Evolutionary conservation across 768 basidiomycete species (phyloP).

Genomic region (Amanita pseudoporphyria): DNA sequence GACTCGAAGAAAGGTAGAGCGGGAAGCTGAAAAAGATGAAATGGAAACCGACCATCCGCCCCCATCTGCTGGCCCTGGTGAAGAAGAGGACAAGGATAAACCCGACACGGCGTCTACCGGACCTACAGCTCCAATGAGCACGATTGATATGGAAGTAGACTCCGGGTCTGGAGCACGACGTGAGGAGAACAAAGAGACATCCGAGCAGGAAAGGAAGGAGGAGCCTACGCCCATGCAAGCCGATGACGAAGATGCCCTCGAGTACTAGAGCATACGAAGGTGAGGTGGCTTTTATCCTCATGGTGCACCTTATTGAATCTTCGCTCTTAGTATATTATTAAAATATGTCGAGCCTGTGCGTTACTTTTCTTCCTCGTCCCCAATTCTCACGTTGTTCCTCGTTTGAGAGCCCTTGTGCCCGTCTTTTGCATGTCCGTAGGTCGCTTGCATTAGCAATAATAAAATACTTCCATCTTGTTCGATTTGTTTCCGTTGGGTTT

Average conservation of each 20-base stretch:
- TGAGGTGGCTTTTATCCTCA: conserved; percentile 2
- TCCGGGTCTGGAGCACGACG: conserved; percentile 19
- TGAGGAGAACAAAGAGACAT: conserved; percentile 28
- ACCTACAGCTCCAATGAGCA: conserved; percentile 10
- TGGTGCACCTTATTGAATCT: not conserved
- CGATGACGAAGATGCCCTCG: conserved; percentile 76
- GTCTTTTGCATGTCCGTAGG: not conserved
- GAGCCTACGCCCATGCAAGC: conserved; percentile 45
- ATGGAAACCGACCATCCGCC: conserved; percentile 25
- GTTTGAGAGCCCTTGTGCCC: conserved; percentile 5
- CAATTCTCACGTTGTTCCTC: conserved; percentile 3
- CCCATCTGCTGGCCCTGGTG: conserved; percentile 11
- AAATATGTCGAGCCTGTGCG: conserved; percentile 19
- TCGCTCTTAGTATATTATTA: conserved; percentile 10
- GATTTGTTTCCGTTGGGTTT: not conserved
- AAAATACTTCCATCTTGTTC: not conserved
- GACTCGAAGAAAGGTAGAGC: conserved; percentile 32
- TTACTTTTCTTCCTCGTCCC: conserved; percentile 16
- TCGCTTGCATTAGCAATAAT: not conserved
- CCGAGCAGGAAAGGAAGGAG: conserved; percentile 41
- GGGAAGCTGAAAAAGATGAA: conserved; percentile 24
- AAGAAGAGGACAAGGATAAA: conserved; percentile 12
- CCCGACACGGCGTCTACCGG: not conserved
- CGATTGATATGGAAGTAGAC: conserved; percentile 30
- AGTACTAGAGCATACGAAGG: conserved; percentile 43